Base-by-base conservation (phyloP, 192 early-diverging fungal genomes). In the Phlyctochytrium bullatum region DNA sequence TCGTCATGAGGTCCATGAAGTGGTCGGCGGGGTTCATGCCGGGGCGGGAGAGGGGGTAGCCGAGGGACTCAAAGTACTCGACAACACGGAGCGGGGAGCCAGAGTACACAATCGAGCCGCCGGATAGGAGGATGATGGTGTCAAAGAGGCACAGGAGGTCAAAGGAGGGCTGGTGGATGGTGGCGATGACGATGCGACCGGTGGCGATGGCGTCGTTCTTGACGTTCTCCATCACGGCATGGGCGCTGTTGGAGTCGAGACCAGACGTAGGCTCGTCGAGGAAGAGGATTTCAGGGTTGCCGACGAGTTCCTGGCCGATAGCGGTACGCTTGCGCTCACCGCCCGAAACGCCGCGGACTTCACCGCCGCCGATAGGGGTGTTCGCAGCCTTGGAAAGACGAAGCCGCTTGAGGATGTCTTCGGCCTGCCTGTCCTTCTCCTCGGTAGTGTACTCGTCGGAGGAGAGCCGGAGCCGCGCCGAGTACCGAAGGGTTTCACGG, bases 141-240 rank as follows among this genome's bases (percentile, higher is more conserved):
- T 93, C 89, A 71, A 92, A 92, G 3, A 88, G 81, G 31, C 84
- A 80, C 74, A 93, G 87, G 53, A 90, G 86, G 54, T 90, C 87
- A 2, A 85, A 85, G 35, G 82, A 30, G 30, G 92, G 92, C 73
- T 92, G 91, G 66, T 94, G 92, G 64, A 94, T 89, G 1, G 90
- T 90, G 77, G 90, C 85, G 25, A 93, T 68, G 2, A 91, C 87
- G 3, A 88, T 84, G 4, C 78, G 81, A 54, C 81, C 73, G 30
- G 78, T 76, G 28, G 79, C 74, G 6, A 68, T 61, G 20, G 86
- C 81, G 33, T 88, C 67, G 50, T 81, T 73, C 65, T 84, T 80
- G 65, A 88, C 78, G 30, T 80, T 78, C 67, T 86, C 78, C 32
- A 87, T 74, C 1, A 89, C 78, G 51, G 84, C 73, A 62, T 82